Base-by-base conservation (phyloP, 768 basidiomycete genomes). In the Amanita fuliginea region DNA sequence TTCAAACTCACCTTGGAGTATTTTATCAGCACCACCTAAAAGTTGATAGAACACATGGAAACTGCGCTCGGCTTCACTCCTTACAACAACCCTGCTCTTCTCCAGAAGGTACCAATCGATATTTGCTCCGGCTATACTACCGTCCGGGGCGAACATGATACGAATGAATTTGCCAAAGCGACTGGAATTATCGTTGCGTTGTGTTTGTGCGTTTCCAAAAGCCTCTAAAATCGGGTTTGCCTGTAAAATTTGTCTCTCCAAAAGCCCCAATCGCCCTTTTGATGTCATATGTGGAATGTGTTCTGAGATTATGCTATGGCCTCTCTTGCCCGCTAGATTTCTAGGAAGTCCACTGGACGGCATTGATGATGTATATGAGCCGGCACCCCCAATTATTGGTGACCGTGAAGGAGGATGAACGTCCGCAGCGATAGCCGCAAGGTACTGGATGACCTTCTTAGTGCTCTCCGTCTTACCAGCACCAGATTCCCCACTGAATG, bases 391-490 rank as follows among this genome's bases (percentile, higher is more conserved):
- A 10, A 86, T 62, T 1, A 83, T 83, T 2, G 81, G 72, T 3
- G 84, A 75, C 42, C 80, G 80, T 6, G 83, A 77, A 61, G 78
- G 70, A 14, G 70, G 67, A 57, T 87, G 78, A 1, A 77, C 71
- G 57, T 93, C 89, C 9, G 89, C 80, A 2, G 96, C 96, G 56
- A 98, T 97, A 6, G 96, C 91, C 0, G 96, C 95, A 36, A 99
- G 80, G 67, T 98, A 99, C 64, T 98, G 96, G 48, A 99, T 99
- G 59, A 98, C 95, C 61, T 98, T 98, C 76, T 99, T 98, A 11
- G 87, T 89, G 67, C 95, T 98, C 63, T 98, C 96, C 2, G 96
- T 99, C 73, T 98, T 99, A 39, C 96, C 96, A 3, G 96, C 96
- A 32, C 96, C 96, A 6, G 96, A 98, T 73, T 99, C 96, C 37